Evolutionary conservation across 2,329 filamentous ascomycete species (phyloP).

Genomic region (Ophiognomonia clavigignenti-juglandacearum): DNA sequence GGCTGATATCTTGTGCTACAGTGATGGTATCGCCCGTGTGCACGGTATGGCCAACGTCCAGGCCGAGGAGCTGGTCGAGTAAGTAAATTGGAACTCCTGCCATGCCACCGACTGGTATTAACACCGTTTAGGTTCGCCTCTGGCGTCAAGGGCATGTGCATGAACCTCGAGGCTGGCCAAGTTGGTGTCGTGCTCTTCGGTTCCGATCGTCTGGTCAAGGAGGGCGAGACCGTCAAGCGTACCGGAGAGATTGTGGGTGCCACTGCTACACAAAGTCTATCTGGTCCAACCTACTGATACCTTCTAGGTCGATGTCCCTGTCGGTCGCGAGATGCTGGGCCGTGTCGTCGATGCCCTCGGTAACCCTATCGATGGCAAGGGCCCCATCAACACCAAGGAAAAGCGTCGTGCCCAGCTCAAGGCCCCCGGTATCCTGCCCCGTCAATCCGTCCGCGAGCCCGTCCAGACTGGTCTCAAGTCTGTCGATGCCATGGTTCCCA

Average conservation of each 20-base stretch:
- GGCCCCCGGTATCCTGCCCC: conserved; percentile 96
- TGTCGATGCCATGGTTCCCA: conserved; percentile 98
- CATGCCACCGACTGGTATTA: conserved; percentile 13
- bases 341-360: conserved; percentile 98
- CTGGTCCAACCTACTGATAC: conserved; percentile 22
- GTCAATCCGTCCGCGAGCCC: conserved; percentile 94
- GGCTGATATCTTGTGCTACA: conserved; percentile 38
- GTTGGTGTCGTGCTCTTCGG: conserved; percentile 99
- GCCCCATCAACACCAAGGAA: conserved; percentile 87
- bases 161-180: conserved; percentile 99
- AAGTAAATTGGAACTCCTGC: conserved; percentile 42
- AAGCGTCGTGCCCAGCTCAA: conserved; percentile 97
- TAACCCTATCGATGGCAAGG: conserved; percentile 99
- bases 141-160: conserved; percentile 99
- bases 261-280: not conserved
- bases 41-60: conserved; percentile 99
- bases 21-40: conserved; percentile 99
- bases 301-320: conserved; percentile 87
- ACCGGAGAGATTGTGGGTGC: conserved; percentile 93
- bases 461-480: conserved; percentile 99
- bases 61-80: conserved; percentile 99
- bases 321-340: conserved; percentile 87
- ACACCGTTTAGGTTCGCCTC: conserved; percentile 76
- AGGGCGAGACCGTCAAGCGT: conserved; percentile 99
- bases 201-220: conserved; percentile 99